Evolutionary conservation across 257 asterid species (phyloP).

Genomic region (Penstemon newberryi): DNA sequence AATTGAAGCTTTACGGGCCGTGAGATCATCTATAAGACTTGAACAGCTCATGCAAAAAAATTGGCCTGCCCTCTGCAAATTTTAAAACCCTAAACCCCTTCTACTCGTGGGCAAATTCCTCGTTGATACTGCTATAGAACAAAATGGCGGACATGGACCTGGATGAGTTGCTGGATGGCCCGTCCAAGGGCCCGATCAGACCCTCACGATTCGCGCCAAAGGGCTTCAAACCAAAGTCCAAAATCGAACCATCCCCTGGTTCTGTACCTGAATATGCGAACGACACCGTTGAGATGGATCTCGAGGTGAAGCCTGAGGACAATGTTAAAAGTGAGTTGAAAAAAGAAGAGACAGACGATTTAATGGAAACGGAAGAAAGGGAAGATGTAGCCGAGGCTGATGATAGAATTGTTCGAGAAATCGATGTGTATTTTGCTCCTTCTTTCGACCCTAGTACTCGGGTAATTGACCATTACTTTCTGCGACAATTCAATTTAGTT

Average conservation of each 20-base stretch:
- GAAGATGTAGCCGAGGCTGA: conserved; percentile 34
- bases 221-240: conserved; percentile 47
- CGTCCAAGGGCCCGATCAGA: conserved; percentile 32
- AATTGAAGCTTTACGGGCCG: too few species aligned
- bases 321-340: conserved; percentile 12
- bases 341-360: conserved; percentile 36
- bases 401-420: conserved; percentile 67
- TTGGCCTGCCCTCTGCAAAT: too few species aligned
- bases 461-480: conserved; percentile 28
- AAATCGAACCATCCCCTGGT: conserved; percentile 36
- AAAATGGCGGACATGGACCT: too few species aligned
- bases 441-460: conserved; percentile 44
- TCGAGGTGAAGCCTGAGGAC: conserved; percentile 37
- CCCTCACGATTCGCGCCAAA: conserved; percentile 65
- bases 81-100: too few species aligned
- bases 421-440: conserved; percentile 68
- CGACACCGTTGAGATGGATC: conserved; percentile 40
- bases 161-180: not conserved
- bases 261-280: conserved; percentile 29
- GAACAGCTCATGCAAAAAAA: too few species aligned
- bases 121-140: too few species aligned
- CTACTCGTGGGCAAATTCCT: too few species aligned
- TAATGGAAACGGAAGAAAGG: conserved; percentile 36
- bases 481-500: not conserved
- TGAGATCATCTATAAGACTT: too few species aligned